A percentile compares a stretch with the other conserved stretches of the same genome.
Conservation (phyloP, 2,329 filamentous ascomycete genomes). For the Pseudopithomyces chartarum region DNA sequence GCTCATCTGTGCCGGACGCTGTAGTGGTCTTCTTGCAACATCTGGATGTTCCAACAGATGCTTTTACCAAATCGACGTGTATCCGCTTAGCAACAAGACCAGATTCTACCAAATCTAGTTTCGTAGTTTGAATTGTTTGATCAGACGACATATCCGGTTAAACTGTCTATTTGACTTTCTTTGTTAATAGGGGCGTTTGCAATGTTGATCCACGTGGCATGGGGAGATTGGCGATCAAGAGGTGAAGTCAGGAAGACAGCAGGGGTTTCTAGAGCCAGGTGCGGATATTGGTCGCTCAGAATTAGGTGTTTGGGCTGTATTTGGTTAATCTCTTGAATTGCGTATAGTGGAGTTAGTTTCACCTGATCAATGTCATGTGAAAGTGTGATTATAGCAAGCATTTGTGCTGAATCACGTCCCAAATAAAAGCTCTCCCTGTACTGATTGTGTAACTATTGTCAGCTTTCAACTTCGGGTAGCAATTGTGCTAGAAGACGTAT, state of each 20-base stretch:
- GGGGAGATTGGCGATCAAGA: slow-evolving; percentile 15
- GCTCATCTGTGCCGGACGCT: slow-evolving; percentile 19
- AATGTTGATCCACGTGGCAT: slow-evolving; percentile 14
- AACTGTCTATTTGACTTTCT: slow-evolving; percentile 10
- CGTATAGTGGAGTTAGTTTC: too few relatives aligned
- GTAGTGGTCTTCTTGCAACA: slow-evolving; percentile 21
- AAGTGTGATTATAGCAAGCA: too few relatives aligned
- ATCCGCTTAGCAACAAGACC: slow-evolving; percentile 4
- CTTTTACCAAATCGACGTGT: slow-evolving; percentile 23
- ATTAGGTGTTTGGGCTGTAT: too few relatives aligned
- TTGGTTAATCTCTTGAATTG: too few relatives aligned
- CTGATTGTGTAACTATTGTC: too few relatives aligned
- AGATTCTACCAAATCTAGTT: slow-evolving; percentile 13
- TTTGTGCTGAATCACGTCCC: too few relatives aligned
- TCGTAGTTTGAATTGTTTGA: slow-evolving; percentile 6
- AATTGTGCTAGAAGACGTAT: too few relatives aligned
- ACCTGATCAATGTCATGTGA: too few relatives aligned
- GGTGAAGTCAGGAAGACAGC: slow-evolving; percentile 18
- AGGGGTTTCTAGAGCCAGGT: slow-evolving; percentile 8
- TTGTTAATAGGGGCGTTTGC: slow-evolving; percentile 10
- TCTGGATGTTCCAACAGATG: slow-evolving; percentile 25
- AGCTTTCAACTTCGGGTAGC: too few relatives aligned
- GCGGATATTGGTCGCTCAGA: neutral
- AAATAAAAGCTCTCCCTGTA: too few relatives aligned
- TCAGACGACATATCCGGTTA: slow-evolving; percentile 14